Evolutionary conservation across 257 asterid genomes (phyloP).

Genomic region (Solanum neorickii): DNA sequence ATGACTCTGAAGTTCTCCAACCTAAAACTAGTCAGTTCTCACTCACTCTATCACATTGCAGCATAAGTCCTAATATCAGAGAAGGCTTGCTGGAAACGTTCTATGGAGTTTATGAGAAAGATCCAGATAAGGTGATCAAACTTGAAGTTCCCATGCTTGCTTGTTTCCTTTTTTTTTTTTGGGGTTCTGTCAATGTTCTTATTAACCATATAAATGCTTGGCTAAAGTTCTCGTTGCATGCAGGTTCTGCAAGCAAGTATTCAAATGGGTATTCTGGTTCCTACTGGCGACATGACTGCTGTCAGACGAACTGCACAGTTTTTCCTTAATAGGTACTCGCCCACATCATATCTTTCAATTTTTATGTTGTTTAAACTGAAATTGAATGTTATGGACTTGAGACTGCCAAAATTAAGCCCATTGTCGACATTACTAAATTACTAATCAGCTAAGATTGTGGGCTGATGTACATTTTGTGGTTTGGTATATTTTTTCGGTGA

Average conservation of each 20-base stretch:
- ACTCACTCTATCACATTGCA: conserved; percentile 24
- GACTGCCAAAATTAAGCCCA: neutral
- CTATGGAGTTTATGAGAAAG: conserved; percentile 91
- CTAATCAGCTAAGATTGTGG: neutral
- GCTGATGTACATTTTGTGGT: neutral
- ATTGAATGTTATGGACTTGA: neutral
- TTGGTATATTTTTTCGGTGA: neutral
- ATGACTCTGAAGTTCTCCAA: neutral
- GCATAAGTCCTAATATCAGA: conserved; percentile 77
- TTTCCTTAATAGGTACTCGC: conserved; percentile 69
- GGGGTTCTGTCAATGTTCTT: neutral
- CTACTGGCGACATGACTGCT: conserved; percentile 91
- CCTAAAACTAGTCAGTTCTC: neutral
- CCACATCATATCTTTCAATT: neutral
- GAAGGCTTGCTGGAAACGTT: conserved; percentile 82
- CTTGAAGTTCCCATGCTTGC: neutral
- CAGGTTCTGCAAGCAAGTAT: conserved; percentile 85
- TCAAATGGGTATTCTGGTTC: conserved; percentile 92
- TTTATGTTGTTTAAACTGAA: neutral
- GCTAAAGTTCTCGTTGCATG: neutral
- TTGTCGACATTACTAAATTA: neutral
- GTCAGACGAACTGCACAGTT: conserved; percentile 86
- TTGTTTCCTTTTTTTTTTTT: neutral
- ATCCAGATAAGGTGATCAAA: conserved; percentile 60
- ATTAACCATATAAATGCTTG: neutral